A percentile compares a stretch with the other conserved stretches of the same genome.
These are phyloP conservation scores for Boletellus deceptivus DNA, from an alignment of 1,284 basidiomycete genomes.

Conservation along the genomic window DNA sequence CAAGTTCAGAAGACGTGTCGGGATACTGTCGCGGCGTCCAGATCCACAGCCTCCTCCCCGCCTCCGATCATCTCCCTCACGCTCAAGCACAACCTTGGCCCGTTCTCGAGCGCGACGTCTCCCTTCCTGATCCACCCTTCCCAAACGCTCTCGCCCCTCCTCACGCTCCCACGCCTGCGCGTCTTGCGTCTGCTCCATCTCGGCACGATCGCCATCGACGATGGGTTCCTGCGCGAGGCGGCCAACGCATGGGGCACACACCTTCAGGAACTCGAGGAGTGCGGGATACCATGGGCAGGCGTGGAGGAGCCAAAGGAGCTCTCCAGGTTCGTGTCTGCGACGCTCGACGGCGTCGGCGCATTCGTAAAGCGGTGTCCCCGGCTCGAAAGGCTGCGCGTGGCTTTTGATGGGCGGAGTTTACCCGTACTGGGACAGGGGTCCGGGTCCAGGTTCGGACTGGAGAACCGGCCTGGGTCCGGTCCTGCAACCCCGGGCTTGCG, in stretches of 20 bases:
- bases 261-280: slow-evolving; percentile 27
- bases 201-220: slow-evolving; percentile 28
- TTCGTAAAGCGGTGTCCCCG: slow-evolving; percentile 20
- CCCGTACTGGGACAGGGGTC: not conserved
- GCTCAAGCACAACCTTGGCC: slow-evolving; percentile 28
- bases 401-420: slow-evolving; percentile 24
- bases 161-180: slow-evolving; percentile 20
- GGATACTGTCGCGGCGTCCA: not conserved
- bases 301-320: slow-evolving; percentile 18
- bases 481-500: no score
- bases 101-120: slow-evolving; percentile 11
- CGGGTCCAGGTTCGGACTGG: no score
- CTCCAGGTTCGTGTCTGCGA: slow-evolving; percentile 15
- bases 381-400: slow-evolving; percentile 18
- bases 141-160: slow-evolving; percentile 22
- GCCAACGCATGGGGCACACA: slow-evolving; percentile 27
- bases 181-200: slow-evolving; percentile 26
- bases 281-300: slow-evolving; percentile 28
- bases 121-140: slow-evolving; percentile 28
- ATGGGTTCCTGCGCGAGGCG: slow-evolving; percentile 25
- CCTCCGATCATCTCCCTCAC: slow-evolving; percentile 19
- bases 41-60: not conserved
- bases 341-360: slow-evolving; percentile 23
- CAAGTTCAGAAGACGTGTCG: slow-evolving; percentile 19
- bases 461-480: no score